Base-by-base conservation (phyloP, 192 early-diverging fungal genomes). In the Coemansia aciculifera region DNA sequence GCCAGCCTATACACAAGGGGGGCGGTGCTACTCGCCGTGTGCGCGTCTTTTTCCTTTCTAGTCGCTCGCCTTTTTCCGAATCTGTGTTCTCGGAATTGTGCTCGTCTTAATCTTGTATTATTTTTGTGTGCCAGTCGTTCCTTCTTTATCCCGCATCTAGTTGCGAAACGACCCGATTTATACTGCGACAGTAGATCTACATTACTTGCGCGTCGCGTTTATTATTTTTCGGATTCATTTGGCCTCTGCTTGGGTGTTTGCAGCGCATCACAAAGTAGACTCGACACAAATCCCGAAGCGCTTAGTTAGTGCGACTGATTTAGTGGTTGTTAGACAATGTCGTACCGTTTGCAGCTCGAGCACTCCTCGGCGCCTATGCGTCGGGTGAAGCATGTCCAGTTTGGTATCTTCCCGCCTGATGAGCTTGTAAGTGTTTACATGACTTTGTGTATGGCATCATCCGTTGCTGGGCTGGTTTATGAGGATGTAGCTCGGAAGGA, bases 341-440 rank as follows among this genome's bases (percentile, higher is more conserved):
- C 77, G 57, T 76, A 78, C 64, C 59, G 54, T 34, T 49, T 70
- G 67, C 39, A 44, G 46, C 71, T 84, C 27, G 63, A 70, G 43
- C 74, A 76, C 51, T 84, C 82, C 49, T 75, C 82, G 73, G 82
- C 82, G 74, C 82, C 82, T 31, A 70, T 84, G 82, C 89, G 92
- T 74, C 88, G 89, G 61, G 94, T 97, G 46, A 88, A 94, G 67
- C 85, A 86, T 67, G 93, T 99, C 48, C 97, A 97, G 84, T 99
- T 99, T 87, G 93, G 95, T 56, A 89, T 99, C 54, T 86, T 99
- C 56, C 91, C 93, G 24, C 97, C 97, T 36, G 94, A 99, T 48
- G 97, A 97, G 81, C 95, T 95, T 83, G 96, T 98, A 92, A 73
- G 82, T 81, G 75, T 84, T 44, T 11, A 2, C 7, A n/a, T 57